These are phyloP conservation scores for Moesziomyces antarcticus DNA, from an alignment of 1,284 basidiomycete species.

Conservation along the genomic window DNA sequence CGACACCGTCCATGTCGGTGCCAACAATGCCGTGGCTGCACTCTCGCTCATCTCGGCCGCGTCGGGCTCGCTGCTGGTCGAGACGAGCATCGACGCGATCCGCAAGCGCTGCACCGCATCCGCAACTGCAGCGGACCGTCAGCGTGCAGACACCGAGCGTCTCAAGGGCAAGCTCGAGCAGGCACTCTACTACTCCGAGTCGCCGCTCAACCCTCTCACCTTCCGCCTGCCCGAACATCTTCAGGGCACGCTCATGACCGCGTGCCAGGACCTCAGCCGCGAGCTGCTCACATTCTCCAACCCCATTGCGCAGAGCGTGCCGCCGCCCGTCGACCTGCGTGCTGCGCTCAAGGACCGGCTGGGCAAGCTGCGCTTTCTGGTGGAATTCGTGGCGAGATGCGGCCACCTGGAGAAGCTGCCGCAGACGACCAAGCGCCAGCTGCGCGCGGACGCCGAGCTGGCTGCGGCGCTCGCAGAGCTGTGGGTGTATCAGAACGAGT, in stretches of 20 bases:
- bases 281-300: constrained; percentile 67
- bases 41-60: constrained; percentile 62
- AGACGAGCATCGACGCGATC: constrained; percentile 41
- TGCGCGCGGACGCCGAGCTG: constrained; percentile 89
- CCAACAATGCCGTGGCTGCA: constrained; percentile 24
- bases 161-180: constrained; percentile 87
- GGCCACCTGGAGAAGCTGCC: constrained; percentile 75
- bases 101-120: constrained; percentile 30
- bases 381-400: constrained; percentile 76
- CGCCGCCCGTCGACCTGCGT: constrained; percentile 74
- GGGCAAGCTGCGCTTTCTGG: constrained; percentile 81
- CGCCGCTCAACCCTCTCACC: constrained; percentile 80
- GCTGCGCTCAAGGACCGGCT: constrained; percentile 81
- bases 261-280: constrained; percentile 76
- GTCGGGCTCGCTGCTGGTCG: constrained; percentile 57
- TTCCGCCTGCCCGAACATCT: constrained; percentile 83
- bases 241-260: constrained; percentile 79
- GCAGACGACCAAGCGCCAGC: constrained; percentile 78
- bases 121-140: constrained; percentile 28
- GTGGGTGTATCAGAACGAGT: constrained; percentile 83
- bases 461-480: constrained; percentile 83
- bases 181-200: constrained; percentile 82
- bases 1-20: constrained; percentile 24
- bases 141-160: constrained; percentile 69
- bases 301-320: constrained; percentile 32